Base-by-base conservation (phyloP, 306 rosid species). In the Prunus mira region DNA sequence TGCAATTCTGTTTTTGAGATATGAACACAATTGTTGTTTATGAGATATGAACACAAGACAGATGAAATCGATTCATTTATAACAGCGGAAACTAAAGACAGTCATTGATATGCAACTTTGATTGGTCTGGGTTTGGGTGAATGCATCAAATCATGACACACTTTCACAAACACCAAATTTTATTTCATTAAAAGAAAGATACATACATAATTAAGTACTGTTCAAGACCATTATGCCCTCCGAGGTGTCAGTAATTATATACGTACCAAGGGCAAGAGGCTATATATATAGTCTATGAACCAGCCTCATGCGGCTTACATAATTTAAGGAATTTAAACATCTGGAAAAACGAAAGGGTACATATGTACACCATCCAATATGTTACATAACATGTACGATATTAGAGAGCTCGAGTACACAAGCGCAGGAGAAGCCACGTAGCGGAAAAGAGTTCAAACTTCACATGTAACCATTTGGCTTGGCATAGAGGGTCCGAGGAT, bases 351-450 rank as follows among this genome's bases (percentile, higher is more conserved):
- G 46, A 38, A 38, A 19, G 46, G 67, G 11, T 61, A 60, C 25
- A 8, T 56, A 73, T 71, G 69, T 71, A 76, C 74, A 81, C 69
- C 69, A 74, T 68, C 76, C 70, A 61, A 56, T 67, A 47, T 57
- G 64, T 72, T 55, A 57, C 76, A 56, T 43, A 28, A 9, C n/a
- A 20, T 27, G 18, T 8, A 38, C 9, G 25, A 20, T 41, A 38
- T n/a, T 8, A 20, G 2, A 60, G 38, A 14, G 65, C 20, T 10
- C 6, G 6, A 56, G 3, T 25, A n/a, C 28, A 56, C 12, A 9
- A 25, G 13, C 22, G 20, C 61, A 9, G 27, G 61, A 56, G 27
- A 56, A 20, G 5, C 60, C 17, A 49, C 5, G 32, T 5, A 49
- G 28, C 18, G 1, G 19, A 54, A 14, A 13, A 60, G 65, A 60